A percentile compares a stretch with the other conserved stretches of the same genome.
These are phyloP conservation scores for Candida ovalis DNA, from an alignment of 805 yeast species.

Conservation along the genomic window DNA sequence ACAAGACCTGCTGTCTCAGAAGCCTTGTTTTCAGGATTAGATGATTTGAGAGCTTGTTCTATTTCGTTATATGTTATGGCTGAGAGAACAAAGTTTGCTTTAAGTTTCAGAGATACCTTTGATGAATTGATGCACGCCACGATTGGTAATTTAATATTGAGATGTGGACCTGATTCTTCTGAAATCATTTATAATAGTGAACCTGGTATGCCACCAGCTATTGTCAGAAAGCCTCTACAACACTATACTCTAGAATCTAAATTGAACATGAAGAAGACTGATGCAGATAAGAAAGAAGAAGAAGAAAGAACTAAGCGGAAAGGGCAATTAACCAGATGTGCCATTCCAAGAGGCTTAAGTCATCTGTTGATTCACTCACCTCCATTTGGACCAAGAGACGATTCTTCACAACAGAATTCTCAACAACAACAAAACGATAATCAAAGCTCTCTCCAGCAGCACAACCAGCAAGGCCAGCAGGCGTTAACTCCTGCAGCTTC, in stretches of 20 bases:
- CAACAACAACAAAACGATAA: constrained; percentile 14
- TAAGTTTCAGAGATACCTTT: constrained; percentile 61
- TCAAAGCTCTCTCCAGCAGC: constrained; percentile 10
- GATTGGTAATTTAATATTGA: constrained; percentile 54
- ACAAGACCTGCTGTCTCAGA: constrained; percentile 57
- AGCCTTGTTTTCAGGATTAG: constrained; percentile 49
- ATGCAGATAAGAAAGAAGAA: constrained; percentile 40
- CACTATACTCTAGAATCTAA: constrained; percentile 34
- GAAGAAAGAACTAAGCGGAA: constrained; percentile 45
- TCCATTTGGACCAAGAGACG: constrained; percentile 28
- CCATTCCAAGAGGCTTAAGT: constrained; percentile 52
- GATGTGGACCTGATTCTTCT: constrained; percentile 61
- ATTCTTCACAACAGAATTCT: constrained; percentile 14
- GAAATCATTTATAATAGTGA: constrained; percentile 45
- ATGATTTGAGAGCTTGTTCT: constrained; percentile 64
- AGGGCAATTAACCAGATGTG: constrained; percentile 46
- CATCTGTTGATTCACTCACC: constrained; percentile 44
- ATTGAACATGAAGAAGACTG: constrained; percentile 30
- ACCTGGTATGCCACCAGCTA: constrained; percentile 60
- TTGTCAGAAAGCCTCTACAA: constrained; percentile 41
- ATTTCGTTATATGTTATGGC: constrained; percentile 62
- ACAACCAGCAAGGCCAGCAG: constrained; percentile 3
- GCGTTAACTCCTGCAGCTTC: not conserved
- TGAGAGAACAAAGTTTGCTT: constrained; percentile 59
- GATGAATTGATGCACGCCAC: constrained; percentile 66